Evolutionary conservation across 192 early-diverging fungal genomes (phyloP), one percentile per base, ranked within the genome.

Genomic region (Chytriomyces confervae): DNA sequence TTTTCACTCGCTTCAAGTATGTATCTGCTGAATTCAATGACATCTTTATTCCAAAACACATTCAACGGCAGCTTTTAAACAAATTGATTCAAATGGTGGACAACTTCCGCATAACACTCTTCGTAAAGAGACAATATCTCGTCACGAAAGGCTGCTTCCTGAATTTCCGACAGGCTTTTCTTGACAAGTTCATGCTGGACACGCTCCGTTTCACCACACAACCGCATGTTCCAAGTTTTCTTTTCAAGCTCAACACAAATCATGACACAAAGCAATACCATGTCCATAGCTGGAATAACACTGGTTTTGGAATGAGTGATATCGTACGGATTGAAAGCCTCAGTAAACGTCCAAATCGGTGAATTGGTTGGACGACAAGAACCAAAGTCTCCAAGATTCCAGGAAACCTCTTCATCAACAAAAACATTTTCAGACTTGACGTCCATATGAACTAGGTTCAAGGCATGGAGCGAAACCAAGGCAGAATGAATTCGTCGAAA

Each of bases 351-450:
- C 64, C 64, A 66, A 27, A 2, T 43, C 64, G 20, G 24, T 29
- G 64, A 66, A 66, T 66, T 23, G 24, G 24, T 3, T 29, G 2
- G 64, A 16, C 64, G 64, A 29, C 24, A 29, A 23, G 64, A 23
- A 43, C 64, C 64, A 43, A 66, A 66, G 5, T 66, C 64, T 5
- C 64, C 64, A 1, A 66, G 64, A 66, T 66, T 43, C 64, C 64
- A 66, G 11, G 2, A 29, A 29, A 13, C 18, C 2, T 66, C 64
- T 23, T 43, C 20, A 66, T 66, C 64, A 3, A 66, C 64, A 29
- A 66, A 66, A 23, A 66, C 64, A 66, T 66, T 66, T 1, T 66
- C 64, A 29, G 64, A 66, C 64, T 66, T 66, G 64, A 66, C 64
- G 24, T 66, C 64, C 64, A 66, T 66, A 66, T 66, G 64, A 66